Evolutionary conservation across 1,139 yeast genomes (phyloP).

Genomic region (Diutina neorugosa): DNA sequence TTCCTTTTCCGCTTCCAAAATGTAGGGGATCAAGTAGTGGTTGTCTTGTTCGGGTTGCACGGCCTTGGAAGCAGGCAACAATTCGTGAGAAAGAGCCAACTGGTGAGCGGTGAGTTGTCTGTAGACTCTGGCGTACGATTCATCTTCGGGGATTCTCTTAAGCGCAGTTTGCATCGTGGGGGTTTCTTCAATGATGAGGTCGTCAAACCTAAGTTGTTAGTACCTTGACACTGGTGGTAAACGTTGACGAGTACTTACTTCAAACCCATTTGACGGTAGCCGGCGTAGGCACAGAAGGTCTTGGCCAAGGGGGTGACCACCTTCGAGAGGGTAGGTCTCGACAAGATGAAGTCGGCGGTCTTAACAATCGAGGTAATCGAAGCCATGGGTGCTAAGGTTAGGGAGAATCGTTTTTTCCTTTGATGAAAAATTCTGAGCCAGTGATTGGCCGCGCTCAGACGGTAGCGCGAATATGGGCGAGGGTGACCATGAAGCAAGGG

Average conservation of each 20-base stretch:
- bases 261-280: conserved; percentile 89
- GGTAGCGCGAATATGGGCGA: neutral
- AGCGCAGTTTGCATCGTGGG: conserved; percentile 82
- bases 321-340: conserved; percentile 67
- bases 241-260: conserved; percentile 27
- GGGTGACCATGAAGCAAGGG: neutral
- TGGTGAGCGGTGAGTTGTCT: conserved; percentile 91
- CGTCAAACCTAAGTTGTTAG: conserved; percentile 48
- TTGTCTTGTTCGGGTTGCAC: conserved; percentile 74
- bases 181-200: conserved; percentile 76
- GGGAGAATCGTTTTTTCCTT: neutral
- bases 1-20: conserved; percentile 91
- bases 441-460: neutral
- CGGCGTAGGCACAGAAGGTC: conserved; percentile 60
- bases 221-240: conserved; percentile 5
- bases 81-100: conserved; percentile 69
- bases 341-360: conserved; percentile 69
- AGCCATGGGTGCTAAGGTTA: conserved; percentile 33
- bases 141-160: conserved; percentile 73
- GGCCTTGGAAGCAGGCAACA: conserved; percentile 73
- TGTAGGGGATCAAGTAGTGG: conserved; percentile 77
- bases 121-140: conserved; percentile 81
- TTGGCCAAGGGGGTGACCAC: conserved; percentile 72
- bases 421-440: neutral
- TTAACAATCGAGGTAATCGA: conserved; percentile 76